phyloP scores from a whole-genome alignment of 106 monocot genomes.

The Agapanthus africanus region DNA sequence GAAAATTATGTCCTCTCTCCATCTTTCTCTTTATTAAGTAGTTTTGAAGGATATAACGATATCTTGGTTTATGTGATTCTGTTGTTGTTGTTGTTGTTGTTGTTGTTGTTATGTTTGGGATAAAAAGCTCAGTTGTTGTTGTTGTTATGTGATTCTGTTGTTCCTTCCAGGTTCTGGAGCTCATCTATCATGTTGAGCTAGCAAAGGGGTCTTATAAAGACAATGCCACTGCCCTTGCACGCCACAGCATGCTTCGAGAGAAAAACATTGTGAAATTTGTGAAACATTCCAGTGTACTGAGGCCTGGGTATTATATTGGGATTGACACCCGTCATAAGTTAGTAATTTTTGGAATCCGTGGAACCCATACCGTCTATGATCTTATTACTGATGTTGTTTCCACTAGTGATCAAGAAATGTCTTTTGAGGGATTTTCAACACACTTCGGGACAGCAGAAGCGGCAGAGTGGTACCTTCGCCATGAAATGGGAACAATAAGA shows the following conservation, averaged over 20 bases:
- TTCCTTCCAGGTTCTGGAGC: constrained; percentile 70
- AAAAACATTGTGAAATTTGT: constrained; percentile 85
- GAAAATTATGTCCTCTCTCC: no score
- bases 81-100: no score
- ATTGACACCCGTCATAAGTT: constrained; percentile 67
- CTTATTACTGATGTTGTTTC: constrained; percentile 80
- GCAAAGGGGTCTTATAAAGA: constrained; percentile 91
- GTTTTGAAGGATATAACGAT: not conserved
- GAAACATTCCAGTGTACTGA: constrained; percentile 80
- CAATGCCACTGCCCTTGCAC: constrained; percentile 53
- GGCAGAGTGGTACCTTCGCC: constrained; percentile 76
- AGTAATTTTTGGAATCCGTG: constrained; percentile 89
- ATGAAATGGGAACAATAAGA: constrained; percentile 69
- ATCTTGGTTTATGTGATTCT: no score
- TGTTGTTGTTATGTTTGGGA: no score
- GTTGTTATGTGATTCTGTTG: not conserved
- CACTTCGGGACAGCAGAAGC: constrained; percentile 97
- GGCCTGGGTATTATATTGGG: constrained; percentile 96
- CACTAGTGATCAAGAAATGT: constrained; percentile 60
- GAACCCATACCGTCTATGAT: constrained; percentile 93
- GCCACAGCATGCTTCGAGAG: constrained; percentile 88
- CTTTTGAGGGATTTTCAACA: constrained; percentile 71
- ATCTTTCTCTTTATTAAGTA: not conserved
- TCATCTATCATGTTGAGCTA: constrained; percentile 83
- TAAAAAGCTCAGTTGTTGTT: no score